Conservation (phyloP, 768 basidiomycete species). For the Hemileccinum impolitum region DNA sequence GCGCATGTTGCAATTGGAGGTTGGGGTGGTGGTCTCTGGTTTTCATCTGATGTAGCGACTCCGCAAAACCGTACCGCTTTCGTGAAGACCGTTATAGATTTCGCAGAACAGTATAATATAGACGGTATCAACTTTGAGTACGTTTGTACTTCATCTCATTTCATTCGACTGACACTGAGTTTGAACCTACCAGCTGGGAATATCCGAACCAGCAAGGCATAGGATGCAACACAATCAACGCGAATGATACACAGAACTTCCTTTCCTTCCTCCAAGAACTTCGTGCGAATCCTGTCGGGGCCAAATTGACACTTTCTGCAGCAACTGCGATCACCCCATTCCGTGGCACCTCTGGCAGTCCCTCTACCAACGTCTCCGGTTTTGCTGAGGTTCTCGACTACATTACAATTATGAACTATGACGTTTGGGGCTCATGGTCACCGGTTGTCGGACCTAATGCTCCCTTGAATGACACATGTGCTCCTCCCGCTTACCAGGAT, state of each 20-base stretch:
- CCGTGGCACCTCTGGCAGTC: slow-evolving; percentile 52
- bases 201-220: slow-evolving; percentile 68
- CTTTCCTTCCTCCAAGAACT: slow-evolving; percentile 71
- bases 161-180: neutral
- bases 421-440: slow-evolving; percentile 52
- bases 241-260: slow-evolving; percentile 70
- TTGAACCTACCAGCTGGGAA: slow-evolving; percentile 65
- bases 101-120: slow-evolving; percentile 48
- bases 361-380: slow-evolving; percentile 65
- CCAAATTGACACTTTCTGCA: slow-evolving; percentile 62
- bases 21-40: slow-evolving; percentile 63
- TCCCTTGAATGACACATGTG: slow-evolving; percentile 76
- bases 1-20: slow-evolving; percentile 66
- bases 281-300: slow-evolving; percentile 47
- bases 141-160: neutral
- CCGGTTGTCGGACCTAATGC: slow-evolving; percentile 71
- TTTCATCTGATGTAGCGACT: slow-evolving; percentile 58
- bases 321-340: slow-evolving; percentile 68
- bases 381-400: slow-evolving; percentile 72
- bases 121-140: slow-evolving; percentile 50
- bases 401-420: slow-evolving; percentile 66
- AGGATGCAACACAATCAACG: slow-evolving; percentile 60
- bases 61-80: slow-evolving; percentile 58
- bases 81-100: slow-evolving; percentile 48
- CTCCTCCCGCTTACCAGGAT: slow-evolving; percentile 49